These are phyloP conservation scores for Suillus subluteus DNA, from an alignment of 768 basidiomycete species.

Conservation along the genomic window DNA sequence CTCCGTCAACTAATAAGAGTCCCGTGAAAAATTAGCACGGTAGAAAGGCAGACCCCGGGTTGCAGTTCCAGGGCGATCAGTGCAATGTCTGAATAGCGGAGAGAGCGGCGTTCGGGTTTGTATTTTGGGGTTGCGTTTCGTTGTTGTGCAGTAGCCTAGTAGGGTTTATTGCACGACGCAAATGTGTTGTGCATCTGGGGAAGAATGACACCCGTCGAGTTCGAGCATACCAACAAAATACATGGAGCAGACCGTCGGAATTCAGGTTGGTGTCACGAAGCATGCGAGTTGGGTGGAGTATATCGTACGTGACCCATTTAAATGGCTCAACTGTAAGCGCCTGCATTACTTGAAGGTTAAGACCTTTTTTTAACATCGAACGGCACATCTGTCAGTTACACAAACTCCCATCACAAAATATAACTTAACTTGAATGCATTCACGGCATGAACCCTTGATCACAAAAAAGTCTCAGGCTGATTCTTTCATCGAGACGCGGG, in stretches of 20 bases:
- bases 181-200: too few species aligned
- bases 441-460: conserved; percentile 10
- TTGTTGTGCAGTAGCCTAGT: neutral
- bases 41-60: neutral
- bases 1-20: neutral
- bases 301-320: neutral
- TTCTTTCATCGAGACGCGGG: neutral
- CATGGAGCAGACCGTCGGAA: neutral
- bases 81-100: neutral
- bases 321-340: neutral
- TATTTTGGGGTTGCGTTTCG: neutral
- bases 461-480: neutral
- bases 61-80: neutral
- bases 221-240: neutral
- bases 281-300: too few species aligned
- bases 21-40: neutral
- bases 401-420: too few species aligned
- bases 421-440: neutral
- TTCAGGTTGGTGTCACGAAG: neutral
- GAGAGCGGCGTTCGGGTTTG: neutral
- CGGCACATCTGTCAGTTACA: neutral
- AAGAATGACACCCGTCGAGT: neutral
- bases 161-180: neutral
- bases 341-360: neutral
- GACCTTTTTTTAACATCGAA: neutral